Evolutionary conservation across 257 asterid genomes (phyloP).

Genomic region (Rhazya stricta): DNA sequence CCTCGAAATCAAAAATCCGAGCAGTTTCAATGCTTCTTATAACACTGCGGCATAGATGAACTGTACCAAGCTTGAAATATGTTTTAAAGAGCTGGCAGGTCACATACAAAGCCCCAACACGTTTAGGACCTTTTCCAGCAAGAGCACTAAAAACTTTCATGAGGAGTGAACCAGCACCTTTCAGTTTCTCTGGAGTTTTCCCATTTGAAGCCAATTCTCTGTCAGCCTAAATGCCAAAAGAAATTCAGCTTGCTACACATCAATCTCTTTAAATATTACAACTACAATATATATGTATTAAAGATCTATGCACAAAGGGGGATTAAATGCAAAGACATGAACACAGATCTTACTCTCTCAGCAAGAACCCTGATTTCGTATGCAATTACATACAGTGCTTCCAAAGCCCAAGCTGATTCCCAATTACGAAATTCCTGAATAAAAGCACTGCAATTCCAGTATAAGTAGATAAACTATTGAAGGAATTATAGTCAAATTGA

Average conservation of each 20-base stretch:
- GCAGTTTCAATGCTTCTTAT: conserved; percentile 98
- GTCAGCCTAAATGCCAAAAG: conserved; percentile 67
- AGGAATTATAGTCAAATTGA: conserved; percentile 9
- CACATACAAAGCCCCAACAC: conserved; percentile 89
- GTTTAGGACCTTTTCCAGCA: conserved; percentile 95
- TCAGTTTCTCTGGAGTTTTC: conserved; percentile 82
- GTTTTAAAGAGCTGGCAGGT: conserved; percentile 90
- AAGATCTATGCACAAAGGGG: not conserved
- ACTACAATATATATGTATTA: not conserved
- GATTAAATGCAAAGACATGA: not conserved
- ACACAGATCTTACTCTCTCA: conserved; percentile 59
- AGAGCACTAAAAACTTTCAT: conserved; percentile 96
- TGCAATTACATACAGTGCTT: conserved; percentile 69
- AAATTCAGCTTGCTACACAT: conserved; percentile 21
- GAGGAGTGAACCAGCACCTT: conserved; percentile 93
- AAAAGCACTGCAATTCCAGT: conserved; percentile 67
- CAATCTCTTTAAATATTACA: not conserved
- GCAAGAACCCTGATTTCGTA: conserved; percentile 92
- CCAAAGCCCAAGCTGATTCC: conserved; percentile 98
- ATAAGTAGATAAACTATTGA: conserved; percentile 31
- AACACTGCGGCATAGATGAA: conserved; percentile 89
- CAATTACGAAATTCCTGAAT: conserved; percentile 96
- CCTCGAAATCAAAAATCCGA: conserved; percentile 87
- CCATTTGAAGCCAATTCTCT: conserved; percentile 78
- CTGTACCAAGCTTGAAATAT: conserved; percentile 95